Base-by-base conservation (phyloP, 192 early-diverging fungal genomes). In the Gigaspora rosea region DNA sequence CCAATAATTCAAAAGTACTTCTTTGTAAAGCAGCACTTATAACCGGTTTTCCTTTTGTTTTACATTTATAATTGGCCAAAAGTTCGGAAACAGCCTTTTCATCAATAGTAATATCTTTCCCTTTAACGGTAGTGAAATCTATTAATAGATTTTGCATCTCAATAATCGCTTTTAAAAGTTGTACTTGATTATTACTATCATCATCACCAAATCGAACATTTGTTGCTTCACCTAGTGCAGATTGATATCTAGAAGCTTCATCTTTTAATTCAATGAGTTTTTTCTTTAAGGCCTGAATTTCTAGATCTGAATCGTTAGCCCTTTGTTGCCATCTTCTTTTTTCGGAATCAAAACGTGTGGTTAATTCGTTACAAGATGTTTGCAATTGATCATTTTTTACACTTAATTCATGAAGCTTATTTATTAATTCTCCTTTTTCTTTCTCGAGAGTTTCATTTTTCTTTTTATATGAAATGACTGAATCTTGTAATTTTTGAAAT, bases 1-100 rank as follows among this genome's bases (percentile, higher is more conserved):
- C 47, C 35, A 49, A 68, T 22, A 47, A 22, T 22, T 71, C 52
- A 18, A 71, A 9, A 7, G 56, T 71, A 11, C 22, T 35, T 49
- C 73, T 18, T 75, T 75, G 73, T 33, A 75, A 63, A 48, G 47
- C 57, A 48, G 73, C 73, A 63, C 59, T 62, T 27, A 75, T 33
- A 33, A 75, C 41, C 18, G 59, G 18, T 63, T 75, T 75, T 20
- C 47, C 20, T 7, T 13, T 27, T 75, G 46, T 32, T 6, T 7
- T 8, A 63, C 73, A 75, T 10, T 75, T 62, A 27, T 75, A 75
- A 10, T n/a, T 47, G 48, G 16, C 9, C 32, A 75, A 48, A 20
- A 75, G 47, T n/a, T 75, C 27, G 2, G 18, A 18, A n/a, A 59
- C 46, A 9, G 35, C 41, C 27, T 75, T 46, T 33, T 63, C 73